phyloP scores from a whole-genome alignment of 495 filamentous ascomycete species.

The Trichodelitschia bisporula region DNA sequence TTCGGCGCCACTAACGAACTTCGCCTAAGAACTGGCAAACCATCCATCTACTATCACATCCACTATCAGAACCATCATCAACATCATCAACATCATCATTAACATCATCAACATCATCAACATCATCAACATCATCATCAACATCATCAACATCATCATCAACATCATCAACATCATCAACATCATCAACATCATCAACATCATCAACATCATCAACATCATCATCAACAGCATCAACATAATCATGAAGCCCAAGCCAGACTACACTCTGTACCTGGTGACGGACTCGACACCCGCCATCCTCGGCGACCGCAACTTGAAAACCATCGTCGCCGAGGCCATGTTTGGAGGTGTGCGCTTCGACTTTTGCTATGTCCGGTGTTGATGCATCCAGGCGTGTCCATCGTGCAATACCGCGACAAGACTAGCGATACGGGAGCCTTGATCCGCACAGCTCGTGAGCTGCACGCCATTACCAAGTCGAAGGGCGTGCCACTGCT shows the following conservation, averaged over 20 bases:
- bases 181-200: too few relatives aligned
- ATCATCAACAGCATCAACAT: too few relatives aligned
- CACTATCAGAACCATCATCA: too few relatives aligned
- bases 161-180: too few relatives aligned
- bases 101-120: too few relatives aligned
- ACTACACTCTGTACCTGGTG: slow-evolving; percentile 64
- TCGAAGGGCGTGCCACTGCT: slow-evolving; percentile 53
- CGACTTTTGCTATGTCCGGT: background rate
- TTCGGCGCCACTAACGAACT: too few relatives aligned
- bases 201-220: too few relatives aligned
- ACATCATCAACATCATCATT: too few relatives aligned
- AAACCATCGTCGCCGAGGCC: slow-evolving; percentile 49
- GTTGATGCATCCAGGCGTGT: slow-evolving; percentile 29
- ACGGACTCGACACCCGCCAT: slow-evolving; percentile 73
- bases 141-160: too few relatives aligned
- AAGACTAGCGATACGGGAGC: slow-evolving; percentile 56
- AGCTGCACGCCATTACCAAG: slow-evolving; percentile 43
- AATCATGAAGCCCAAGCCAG: slow-evolving; percentile 15
- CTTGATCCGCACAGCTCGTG: slow-evolving; percentile 43
- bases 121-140: too few relatives aligned
- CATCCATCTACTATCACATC: too few relatives aligned
- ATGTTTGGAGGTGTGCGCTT: slow-evolving; percentile 35
- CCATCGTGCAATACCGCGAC: slow-evolving; percentile 74
- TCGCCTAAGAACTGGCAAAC: too few relatives aligned
- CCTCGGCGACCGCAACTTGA: slow-evolving; percentile 43